Evolutionary conservation across 2,329 filamentous ascomycete species (phyloP), one percentile per base, ranked within the genome.

Genomic region (Ophiocordyceps robertsii): DNA sequence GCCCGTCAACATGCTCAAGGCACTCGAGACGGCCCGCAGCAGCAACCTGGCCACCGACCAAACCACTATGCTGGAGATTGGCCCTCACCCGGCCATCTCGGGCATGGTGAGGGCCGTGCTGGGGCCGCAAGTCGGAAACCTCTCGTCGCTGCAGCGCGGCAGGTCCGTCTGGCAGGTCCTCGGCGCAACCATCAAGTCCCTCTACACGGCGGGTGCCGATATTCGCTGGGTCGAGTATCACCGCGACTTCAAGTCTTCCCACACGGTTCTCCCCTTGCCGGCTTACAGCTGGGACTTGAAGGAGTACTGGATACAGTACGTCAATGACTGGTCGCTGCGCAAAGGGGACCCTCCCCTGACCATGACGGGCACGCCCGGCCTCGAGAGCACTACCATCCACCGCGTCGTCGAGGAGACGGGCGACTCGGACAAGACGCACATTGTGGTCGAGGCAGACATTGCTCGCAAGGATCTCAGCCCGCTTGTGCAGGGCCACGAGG

Each of bases 171-270:
- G 40, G 40, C n/a, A 37, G 31, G 36, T 40, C 10, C 19, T 46
- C 2, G 21, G 41, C 10, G 16, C 17, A 3, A 30, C 36, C 4
- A 14, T 46, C 6, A 38, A 32, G 21, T 27, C 27, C 9, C 31
- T 40, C 2, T 40, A 46, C 30, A 17, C 29, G 4, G 17, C 24
- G 10, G 38, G 38, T 9, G 19, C 30, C 13, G 35, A 33, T 38
- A 65, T 88, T 44, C 68, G 80, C 56, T 89, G 83, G 73, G 73
- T 77, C 47, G 81, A 84, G 58, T 82, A 74, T 56, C 76, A 82
- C 50, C 63, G 70, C 44, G 61, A 66, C 47, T 69, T 68, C 46
- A 48, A 49, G 32, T 40, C 49, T 1, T 59, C 57, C 12, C 56
- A 62, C 11, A 59, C 60, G 9, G 63, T 86, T 21, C 61, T 84